Conservation (phyloP, 208 protist genomes). For the Leishmania major region DNA sequence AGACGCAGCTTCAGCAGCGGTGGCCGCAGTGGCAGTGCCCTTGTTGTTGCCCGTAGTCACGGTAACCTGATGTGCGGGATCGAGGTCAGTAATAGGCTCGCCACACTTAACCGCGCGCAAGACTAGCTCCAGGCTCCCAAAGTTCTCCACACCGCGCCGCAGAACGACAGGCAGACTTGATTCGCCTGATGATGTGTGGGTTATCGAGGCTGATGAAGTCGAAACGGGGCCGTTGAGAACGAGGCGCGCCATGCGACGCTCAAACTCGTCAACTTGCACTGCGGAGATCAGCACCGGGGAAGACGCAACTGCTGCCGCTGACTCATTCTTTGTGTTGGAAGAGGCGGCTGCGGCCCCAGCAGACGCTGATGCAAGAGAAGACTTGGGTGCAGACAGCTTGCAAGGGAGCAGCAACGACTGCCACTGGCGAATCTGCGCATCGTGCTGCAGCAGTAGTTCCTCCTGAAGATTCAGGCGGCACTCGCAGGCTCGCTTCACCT, state of each 20-base stretch:
- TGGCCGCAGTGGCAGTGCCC: not conserved
- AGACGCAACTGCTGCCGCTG: conserved; percentile 1
- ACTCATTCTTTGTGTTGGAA: not conserved
- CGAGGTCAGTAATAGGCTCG: not conserved
- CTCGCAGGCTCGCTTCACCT: conserved; percentile 25
- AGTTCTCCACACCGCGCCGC: conserved; percentile 63
- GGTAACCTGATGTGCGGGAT: not conserved
- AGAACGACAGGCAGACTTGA: conserved; percentile 49
- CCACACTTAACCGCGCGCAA: conserved; percentile 4
- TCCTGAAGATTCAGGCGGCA: conserved; percentile 34
- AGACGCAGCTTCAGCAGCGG: not conserved
- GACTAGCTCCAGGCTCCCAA: conserved; percentile 63
- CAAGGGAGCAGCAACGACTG: conserved; percentile 11
- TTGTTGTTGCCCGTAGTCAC: not conserved
- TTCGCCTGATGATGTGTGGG: not conserved
- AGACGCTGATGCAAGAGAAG: not conserved
- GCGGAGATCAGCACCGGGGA: conserved; percentile 4
- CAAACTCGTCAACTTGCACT: conserved; percentile 48
- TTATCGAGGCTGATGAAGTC: not conserved
- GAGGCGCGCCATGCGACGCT: conserved; percentile 50
- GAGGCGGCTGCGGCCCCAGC: not conserved
- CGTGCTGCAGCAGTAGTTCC: conserved; percentile 16
- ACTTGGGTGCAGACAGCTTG: not conserved
- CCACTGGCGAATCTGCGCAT: conserved; percentile 23
- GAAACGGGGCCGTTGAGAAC: conserved; percentile 29